phyloP scores from a whole-genome alignment of 2,329 filamentous ascomycete species.

The Colletotrichum melonis region DNA sequence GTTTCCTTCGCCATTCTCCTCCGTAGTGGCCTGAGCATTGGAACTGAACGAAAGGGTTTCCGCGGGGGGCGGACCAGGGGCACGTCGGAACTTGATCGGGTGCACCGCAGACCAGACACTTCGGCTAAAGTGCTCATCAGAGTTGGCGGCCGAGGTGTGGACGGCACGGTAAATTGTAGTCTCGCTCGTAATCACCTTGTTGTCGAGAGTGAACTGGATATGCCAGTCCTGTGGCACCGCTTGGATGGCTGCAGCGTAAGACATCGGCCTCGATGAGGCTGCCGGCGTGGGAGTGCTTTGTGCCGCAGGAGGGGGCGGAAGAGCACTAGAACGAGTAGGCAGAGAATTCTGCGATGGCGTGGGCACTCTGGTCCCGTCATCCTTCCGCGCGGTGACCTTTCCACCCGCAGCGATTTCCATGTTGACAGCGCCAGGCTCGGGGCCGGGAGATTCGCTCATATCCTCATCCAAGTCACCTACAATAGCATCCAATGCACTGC shows the following conservation, averaged over 20 bases:
- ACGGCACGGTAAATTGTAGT: slow-evolving; percentile 97
- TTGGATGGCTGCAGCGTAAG: slow-evolving; percentile 87
- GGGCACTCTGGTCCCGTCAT: slow-evolving; percentile 87
- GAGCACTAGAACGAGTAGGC: slow-evolving; percentile 53
- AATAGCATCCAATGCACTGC: slow-evolving; percentile 81
- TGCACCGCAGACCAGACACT: slow-evolving; percentile 93
- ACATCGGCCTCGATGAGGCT: slow-evolving; percentile 72
- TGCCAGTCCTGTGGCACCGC: slow-evolving; percentile 93
- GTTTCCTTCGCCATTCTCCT: slow-evolving; percentile 64
- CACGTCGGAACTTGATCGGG: slow-evolving; percentile 90
- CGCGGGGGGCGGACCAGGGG: slow-evolving; percentile 82
- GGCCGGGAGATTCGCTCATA: slow-evolving; percentile 76
- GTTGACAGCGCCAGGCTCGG: slow-evolving; percentile 88
- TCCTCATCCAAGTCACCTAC: slow-evolving; percentile 93
- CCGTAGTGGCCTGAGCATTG: slow-evolving; percentile 59
- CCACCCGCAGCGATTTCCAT: slow-evolving; percentile 89
- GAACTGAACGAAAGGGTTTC: slow-evolving; percentile 73
- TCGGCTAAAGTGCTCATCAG: slow-evolving; percentile 74
- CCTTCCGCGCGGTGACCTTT: slow-evolving; percentile 89
- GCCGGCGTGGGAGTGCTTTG: slow-evolving; percentile 61
- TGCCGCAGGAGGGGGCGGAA: slow-evolving; percentile 48
- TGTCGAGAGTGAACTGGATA: slow-evolving; percentile 92
- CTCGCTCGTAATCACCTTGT: slow-evolving; percentile 85
- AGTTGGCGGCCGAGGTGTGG: slow-evolving; percentile 67
- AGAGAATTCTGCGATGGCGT: slow-evolving; percentile 76